Percentiles rank a stretch among this genome's conserved stretches.
phyloP scores from a whole-genome alignment of 148 eudicot species.

The Amaranthus hypochondriacus region DNA sequence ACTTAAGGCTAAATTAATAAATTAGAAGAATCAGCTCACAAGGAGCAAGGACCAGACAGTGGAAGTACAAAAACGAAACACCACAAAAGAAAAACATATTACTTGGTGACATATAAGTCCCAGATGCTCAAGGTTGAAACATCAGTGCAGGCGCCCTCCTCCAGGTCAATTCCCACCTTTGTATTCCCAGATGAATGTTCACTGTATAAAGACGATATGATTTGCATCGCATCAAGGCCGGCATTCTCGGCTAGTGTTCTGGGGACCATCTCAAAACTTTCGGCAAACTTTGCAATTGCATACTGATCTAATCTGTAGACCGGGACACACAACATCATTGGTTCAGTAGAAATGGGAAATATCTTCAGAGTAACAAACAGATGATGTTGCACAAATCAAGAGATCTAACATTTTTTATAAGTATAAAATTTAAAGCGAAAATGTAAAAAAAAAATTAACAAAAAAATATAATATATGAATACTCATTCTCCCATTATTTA shows the following conservation, averaged over 20 bases:
- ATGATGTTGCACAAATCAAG: background rate
- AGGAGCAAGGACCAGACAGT: background rate
- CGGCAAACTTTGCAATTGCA: conserved; percentile 89
- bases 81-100: conserved; percentile 23
- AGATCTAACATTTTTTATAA: background rate
- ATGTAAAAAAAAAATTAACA: background rate
- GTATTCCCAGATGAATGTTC: conserved; percentile 84
- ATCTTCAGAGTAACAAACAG: background rate
- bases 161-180: conserved; percentile 84
- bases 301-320: conserved; percentile 80
- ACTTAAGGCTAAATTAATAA: too few species aligned
- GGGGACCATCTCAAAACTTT: conserved; percentile 95
- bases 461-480: background rate
- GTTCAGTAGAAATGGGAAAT: background rate
- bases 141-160: conserved; percentile 75
- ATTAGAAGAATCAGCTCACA: too few species aligned
- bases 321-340: background rate
- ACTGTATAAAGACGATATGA: conserved; percentile 78
- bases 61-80: background rate
- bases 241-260: conserved; percentile 91
- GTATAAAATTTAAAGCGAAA: background rate
- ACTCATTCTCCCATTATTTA: background rate
- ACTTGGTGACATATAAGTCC: conserved; percentile 93
- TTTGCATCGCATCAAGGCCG: conserved; percentile 91
- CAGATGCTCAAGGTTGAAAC: conserved; percentile 59